phyloP scores from a whole-genome alignment of 495 filamentous ascomycete species.

The Xanthoparmelia taractica region DNA sequence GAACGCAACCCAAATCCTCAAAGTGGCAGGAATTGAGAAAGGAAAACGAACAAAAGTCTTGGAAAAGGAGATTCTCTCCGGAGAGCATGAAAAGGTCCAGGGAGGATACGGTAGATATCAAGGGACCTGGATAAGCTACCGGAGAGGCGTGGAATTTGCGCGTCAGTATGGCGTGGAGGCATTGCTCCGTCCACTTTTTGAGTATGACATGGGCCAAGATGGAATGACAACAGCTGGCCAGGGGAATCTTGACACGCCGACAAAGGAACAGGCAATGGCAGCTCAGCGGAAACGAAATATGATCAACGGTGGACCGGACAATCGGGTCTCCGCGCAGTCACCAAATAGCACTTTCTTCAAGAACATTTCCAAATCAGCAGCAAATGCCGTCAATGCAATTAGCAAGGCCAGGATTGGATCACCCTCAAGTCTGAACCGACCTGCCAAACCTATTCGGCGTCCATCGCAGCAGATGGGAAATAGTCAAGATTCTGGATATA shows the following conservation, averaged over 20 bases:
- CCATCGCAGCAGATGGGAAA: slow-evolving; percentile 57
- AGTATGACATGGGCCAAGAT: slow-evolving; percentile 78
- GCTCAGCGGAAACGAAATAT: slow-evolving; percentile 79
- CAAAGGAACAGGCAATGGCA: slow-evolving; percentile 99
- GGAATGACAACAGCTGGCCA: slow-evolving; percentile 55
- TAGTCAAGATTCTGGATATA: slow-evolving; percentile 53
- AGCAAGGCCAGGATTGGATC: slow-evolving; percentile 93
- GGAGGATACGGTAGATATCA: slow-evolving; percentile 98
- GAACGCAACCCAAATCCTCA: slow-evolving; percentile 91
- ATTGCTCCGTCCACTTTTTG: slow-evolving; percentile 70
- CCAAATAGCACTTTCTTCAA: slow-evolving; percentile 83
- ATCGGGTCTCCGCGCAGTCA: slow-evolving; percentile 54
- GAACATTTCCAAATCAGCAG: slow-evolving; percentile 88
- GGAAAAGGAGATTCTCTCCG: slow-evolving; percentile 92
- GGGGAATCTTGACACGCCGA: slow-evolving; percentile 73
- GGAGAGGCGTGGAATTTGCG: slow-evolving; percentile 84
- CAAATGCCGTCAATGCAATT: slow-evolving; percentile 85
- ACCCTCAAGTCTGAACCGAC: slow-evolving; percentile 39
- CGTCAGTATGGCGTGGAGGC: slow-evolving; percentile 91
- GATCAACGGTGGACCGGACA: slow-evolving; percentile 69
- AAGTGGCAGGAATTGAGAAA: slow-evolving; percentile 94
- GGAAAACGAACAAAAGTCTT: slow-evolving; percentile 94
- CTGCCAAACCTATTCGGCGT: slow-evolving; percentile 43
- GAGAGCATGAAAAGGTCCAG: slow-evolving; percentile 96
- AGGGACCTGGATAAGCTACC: slow-evolving; percentile 94